A percentile compares a stretch with the other conserved stretches of the same genome.
phyloP scores from a whole-genome alignment of 176 grass and related monocot genomes.

The Oryza longistaminata region DNA sequence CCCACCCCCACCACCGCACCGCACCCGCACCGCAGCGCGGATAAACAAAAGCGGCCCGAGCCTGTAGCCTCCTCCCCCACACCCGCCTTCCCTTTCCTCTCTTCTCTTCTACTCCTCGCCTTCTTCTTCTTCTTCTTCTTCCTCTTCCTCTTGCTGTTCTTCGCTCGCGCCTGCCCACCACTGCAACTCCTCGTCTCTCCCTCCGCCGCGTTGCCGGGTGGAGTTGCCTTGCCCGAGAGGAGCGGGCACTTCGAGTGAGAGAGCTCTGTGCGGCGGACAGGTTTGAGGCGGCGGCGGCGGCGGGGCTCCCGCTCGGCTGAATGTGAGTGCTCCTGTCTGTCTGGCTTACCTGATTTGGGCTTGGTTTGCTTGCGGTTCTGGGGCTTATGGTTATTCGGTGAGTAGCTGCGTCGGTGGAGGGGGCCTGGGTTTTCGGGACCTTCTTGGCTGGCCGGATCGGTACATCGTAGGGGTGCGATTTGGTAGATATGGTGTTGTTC shows the following conservation, averaged over 20 bases:
- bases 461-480: constrained; percentile 19
- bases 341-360: neutral
- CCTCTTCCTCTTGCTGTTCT: neutral
- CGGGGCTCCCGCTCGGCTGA: constrained; percentile 6
- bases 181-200: neutral
- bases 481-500: neutral
- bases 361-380: neutral
- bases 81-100: constrained; percentile 18
- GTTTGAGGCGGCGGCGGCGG: too few relatives aligned
- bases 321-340: constrained; percentile 36
- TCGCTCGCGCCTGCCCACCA: neutral
- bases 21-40: constrained; percentile 26
- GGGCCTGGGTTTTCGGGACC: neutral
- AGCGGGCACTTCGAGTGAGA: neutral
- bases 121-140: neutral
- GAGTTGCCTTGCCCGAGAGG: neutral
- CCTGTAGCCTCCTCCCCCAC: neutral
- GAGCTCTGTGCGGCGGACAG: neutral
- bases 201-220: neutral
- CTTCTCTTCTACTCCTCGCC: neutral
- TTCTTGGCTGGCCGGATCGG: constrained; percentile 31
- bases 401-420: neutral
- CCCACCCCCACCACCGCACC: constrained; percentile 30
- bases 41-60: constrained; percentile 52
- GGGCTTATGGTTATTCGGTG: neutral